Base-by-base conservation (phyloP, 192 early-diverging fungal species). In the Fimicolochytrium jonesii region DNA sequence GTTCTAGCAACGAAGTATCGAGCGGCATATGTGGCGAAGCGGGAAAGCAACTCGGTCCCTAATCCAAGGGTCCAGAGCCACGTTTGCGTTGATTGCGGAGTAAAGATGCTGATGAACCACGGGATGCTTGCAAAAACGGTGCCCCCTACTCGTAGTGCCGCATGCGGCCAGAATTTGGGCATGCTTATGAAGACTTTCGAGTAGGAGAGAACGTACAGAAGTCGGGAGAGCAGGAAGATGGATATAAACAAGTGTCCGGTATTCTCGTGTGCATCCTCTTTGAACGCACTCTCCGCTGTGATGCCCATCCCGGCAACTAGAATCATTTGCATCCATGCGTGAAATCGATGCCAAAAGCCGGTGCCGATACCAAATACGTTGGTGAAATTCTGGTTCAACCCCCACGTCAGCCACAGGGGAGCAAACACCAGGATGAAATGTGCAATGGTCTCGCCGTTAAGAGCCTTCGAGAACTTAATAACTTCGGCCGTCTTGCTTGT, bases 321-420 rank as follows among this genome's bases (percentile, higher is more conserved):
- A 22, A 48, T 7, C 46, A 48, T 48, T 48, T 48, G 46, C 10
- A 48, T 7, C 46, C 46, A 48, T 7, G 46, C 46, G 84, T n/a
- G 87, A 85, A 15, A 83, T 79, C 9, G 85, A 26, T 2, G 9
- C 18, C 48, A 20, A 0, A 30, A 33, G 31, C 20, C n/a, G 10
- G 20, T 44, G 59, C 9, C 6, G 44, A 39, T 13, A 28, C 33
- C n/a, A 43, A 31, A n/a, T 22, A 31, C 44, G 23, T 32, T 51
- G 37, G 37, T n/a, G n/a, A n/a, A n/a, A n/a, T n/a, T n/a, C n/a
- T n/a, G n/a, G n/a, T n/a, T n/a, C n/a, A n/a, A n/a, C n/a, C n/a
- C n/a, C n/a, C n/a, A n/a, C n/a, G n/a, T n/a, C n/a, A n/a, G n/a
- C n/a, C n/a, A n/a, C n/a, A n/a, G n/a, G n/a, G n/a, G n/a, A n/a